phyloP scores from a whole-genome alignment of 345 rosid genomes.

The Gossypium herbaceum region DNA sequence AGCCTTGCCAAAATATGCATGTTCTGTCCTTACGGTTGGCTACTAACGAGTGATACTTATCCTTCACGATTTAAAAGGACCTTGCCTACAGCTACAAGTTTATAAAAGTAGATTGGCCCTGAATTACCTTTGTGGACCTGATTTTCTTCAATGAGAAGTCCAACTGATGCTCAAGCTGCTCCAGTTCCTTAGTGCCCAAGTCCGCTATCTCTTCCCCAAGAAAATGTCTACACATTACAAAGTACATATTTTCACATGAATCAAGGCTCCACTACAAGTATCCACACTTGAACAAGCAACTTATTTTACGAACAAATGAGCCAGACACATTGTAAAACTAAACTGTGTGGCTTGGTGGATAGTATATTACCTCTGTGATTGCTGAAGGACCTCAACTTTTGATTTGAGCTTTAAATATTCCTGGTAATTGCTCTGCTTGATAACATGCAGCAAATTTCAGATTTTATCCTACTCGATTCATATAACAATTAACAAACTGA shows the following conservation, averaged over 20 bases:
- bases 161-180: slow-evolving; percentile 46
- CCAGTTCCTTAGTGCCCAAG: slow-evolving; percentile 35
- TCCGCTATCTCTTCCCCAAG: slow-evolving; percentile 48
- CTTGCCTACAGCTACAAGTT: too few species aligned
- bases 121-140: slow-evolving; percentile 44
- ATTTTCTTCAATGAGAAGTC: slow-evolving; percentile 40
- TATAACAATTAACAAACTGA: too few species aligned
- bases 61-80: too few species aligned
- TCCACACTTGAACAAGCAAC: slow-evolving; percentile 3
- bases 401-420: slow-evolving; percentile 65
- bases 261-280: not conserved
- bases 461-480: not conserved
- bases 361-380: slow-evolving; percentile 54
- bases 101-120: too few species aligned
- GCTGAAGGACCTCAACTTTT: slow-evolving; percentile 56
- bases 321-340: not conserved
- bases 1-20: not conserved
- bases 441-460: not conserved
- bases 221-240: slow-evolving; percentile 30
- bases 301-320: not conserved
- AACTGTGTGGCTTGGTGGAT: not conserved
- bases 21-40: not conserved
- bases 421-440: slow-evolving; percentile 50
- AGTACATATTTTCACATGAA: not conserved
- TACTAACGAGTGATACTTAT: too few species aligned